These are phyloP conservation scores for Erigeron philadelphicus DNA, from an alignment of 140 eudicot genomes.

Conservation along the genomic window DNA sequence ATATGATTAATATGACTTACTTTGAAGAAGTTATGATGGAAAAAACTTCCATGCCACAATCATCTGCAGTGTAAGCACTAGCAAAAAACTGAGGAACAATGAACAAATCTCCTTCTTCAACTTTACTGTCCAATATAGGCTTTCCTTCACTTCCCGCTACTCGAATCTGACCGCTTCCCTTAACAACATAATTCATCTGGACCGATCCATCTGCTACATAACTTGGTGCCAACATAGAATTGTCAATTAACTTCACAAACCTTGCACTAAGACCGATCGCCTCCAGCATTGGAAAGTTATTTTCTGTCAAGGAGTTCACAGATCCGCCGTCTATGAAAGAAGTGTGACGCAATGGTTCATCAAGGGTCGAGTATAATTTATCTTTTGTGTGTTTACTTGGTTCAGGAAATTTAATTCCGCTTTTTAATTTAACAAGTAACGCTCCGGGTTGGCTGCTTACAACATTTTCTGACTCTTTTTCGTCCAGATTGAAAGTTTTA, in stretches of 20 bases:
- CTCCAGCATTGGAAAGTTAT: constrained; percentile 32
- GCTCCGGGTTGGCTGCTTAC: constrained; percentile 25
- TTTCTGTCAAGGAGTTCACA: constrained; percentile 20
- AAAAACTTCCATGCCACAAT: constrained; percentile 40
- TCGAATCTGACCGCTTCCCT: constrained; percentile 41
- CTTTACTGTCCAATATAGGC: constrained; percentile 25
- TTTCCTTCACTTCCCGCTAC: constrained; percentile 37
- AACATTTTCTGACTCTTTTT: constrained; percentile 18
- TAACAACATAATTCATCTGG: constrained; percentile 31
- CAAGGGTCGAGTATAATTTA: constrained; percentile 18
- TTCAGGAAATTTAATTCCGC: constrained; percentile 19
- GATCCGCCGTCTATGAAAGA: constrained; percentile 23
- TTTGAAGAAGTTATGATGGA: constrained; percentile 38
- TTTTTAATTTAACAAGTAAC: constrained; percentile 25
- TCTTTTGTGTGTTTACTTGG: constrained; percentile 18
- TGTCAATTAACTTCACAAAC: constrained; percentile 30
- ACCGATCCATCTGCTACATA: constrained; percentile 30
- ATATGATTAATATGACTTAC: constrained; percentile 30
- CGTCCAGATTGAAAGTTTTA: constrained; percentile 25
- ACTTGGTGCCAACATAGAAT: constrained; percentile 31
- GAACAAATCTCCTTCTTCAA: constrained; percentile 35
- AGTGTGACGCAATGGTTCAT: constrained; percentile 11
- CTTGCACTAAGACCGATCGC: constrained; percentile 37
- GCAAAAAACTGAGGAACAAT: constrained; percentile 47
- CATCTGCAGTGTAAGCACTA: constrained; percentile 28